These are phyloP conservation scores for Stentor coeruleus DNA, from an alignment of 73 alveolate species.

Conservation along the genomic window DNA sequence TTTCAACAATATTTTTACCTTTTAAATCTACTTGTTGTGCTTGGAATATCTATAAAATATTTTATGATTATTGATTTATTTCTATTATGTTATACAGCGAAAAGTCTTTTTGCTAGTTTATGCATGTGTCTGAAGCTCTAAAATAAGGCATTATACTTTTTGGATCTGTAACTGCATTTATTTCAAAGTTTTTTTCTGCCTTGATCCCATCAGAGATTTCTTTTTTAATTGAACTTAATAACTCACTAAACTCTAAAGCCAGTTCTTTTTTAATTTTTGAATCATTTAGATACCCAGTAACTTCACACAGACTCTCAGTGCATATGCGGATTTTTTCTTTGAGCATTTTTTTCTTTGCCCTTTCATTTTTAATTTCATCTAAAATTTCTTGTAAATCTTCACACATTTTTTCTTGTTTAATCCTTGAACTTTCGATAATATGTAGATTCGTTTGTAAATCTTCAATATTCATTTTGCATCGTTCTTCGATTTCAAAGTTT, in stretches of 20 bases:
- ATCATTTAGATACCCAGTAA: neutral
- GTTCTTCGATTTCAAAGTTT: neutral
- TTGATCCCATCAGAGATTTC: neutral
- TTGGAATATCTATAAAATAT: too few species aligned
- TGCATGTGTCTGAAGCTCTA: too few species aligned
- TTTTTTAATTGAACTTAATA: neutral
- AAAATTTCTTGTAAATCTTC: neutral
- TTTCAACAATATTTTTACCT: constrained; percentile 14
- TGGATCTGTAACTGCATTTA: constrained; percentile 9
- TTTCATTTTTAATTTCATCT: neutral
- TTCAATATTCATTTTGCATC: constrained; percentile 21
- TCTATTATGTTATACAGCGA: too few species aligned
- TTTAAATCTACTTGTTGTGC: too few species aligned
- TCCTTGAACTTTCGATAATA: neutral
- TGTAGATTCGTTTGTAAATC: neutral
- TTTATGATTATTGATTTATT: too few species aligned
- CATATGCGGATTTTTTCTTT: neutral
- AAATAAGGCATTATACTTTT: neutral
- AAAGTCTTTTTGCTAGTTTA: too few species aligned
- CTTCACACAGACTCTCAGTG: neutral
- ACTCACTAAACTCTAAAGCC: neutral
- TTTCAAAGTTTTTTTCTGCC: neutral
- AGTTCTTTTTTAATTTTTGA: neutral
- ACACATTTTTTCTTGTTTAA: neutral
- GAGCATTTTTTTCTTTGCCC: neutral